Evolutionary conservation across 164 flowering plant genomes (phyloP).

Genomic region (Vitis rupestris): DNA sequence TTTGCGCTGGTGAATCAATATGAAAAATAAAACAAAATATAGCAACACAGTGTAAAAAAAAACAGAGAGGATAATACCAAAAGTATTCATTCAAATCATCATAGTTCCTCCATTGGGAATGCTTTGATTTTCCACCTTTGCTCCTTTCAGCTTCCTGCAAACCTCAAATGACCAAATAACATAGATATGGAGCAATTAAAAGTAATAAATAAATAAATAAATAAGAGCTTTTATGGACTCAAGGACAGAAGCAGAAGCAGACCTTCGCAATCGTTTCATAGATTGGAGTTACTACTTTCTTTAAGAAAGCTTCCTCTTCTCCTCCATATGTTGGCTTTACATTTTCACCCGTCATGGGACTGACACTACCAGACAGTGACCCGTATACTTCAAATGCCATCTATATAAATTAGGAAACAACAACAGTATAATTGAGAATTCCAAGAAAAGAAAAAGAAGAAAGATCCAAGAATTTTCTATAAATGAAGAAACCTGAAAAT

Average conservation of each 20-base stretch:
- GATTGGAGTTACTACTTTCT: conserved; percentile 84
- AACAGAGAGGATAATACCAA: conserved; percentile 45
- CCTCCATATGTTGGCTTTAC: conserved; percentile 94
- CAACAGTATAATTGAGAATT: background rate
- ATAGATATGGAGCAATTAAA: background rate
- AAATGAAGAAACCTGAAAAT: background rate
- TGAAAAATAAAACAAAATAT: background rate
- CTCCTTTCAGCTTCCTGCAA: conserved; percentile 82
- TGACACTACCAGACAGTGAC: conserved; percentile 92
- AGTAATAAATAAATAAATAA: background rate
- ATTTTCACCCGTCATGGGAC: conserved; percentile 88
- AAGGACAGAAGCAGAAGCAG: conserved; percentile 4
- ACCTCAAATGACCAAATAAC: conserved; percentile 6
- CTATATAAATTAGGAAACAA: conserved; percentile 23
- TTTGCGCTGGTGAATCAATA: conserved; percentile 5
- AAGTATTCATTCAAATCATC: conserved; percentile 95
- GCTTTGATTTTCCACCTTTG: conserved; percentile 72
- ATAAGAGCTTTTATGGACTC: background rate
- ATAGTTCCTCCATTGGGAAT: conserved; percentile 96
- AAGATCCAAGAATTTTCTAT: background rate
- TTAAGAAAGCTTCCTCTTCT: conserved; percentile 80
- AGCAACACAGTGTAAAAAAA: background rate
- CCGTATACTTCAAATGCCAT: conserved; percentile 97
- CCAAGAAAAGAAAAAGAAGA: background rate
- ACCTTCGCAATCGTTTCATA: conserved; percentile 79